Evolutionary conservation across 495 filamentous ascomycete species (phyloP).

Genomic region (Penicillium turbatum): DNA sequence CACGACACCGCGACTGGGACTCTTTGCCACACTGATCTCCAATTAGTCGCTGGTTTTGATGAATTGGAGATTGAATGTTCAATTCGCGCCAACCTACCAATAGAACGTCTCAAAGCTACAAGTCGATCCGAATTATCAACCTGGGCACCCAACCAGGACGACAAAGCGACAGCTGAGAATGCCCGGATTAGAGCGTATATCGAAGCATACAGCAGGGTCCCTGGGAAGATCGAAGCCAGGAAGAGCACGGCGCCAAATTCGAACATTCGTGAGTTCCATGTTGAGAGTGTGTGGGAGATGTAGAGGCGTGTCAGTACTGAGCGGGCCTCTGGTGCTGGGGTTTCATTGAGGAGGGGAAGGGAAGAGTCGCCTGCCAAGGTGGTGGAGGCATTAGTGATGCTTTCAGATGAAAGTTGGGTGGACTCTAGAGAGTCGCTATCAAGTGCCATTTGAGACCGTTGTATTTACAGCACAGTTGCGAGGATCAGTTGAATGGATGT

Average conservation of each 20-base stretch:
- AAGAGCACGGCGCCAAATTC: conserved; percentile 63
- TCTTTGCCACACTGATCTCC: too few relatives aligned
- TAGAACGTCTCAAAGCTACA: too few relatives aligned
- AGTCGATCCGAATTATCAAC: conserved; percentile 45
- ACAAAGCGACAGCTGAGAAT: conserved; percentile 26
- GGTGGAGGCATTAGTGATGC: neutral
- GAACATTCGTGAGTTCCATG: conserved; percentile 68
- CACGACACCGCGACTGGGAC: too few relatives aligned
- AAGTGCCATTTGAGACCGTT: neutral
- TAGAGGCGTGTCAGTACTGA: conserved; percentile 20
- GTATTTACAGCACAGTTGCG: neutral
- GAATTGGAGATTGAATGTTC: too few relatives aligned
- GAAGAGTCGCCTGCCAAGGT: neutral
- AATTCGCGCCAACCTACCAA: too few relatives aligned
- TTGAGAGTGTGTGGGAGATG: conserved; percentile 58
- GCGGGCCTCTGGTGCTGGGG: conserved; percentile 1
- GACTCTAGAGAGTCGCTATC: neutral
- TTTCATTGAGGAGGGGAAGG: neutral
- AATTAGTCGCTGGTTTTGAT: too few relatives aligned
- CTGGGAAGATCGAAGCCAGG: conserved; percentile 55
- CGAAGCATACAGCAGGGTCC: conserved; percentile 46
- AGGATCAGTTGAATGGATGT: too few relatives aligned
- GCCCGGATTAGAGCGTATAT: conserved; percentile 37
- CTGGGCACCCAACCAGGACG: conserved; percentile 44
- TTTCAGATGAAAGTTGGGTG: neutral